Conservation (phyloP, 2,329 filamentous ascomycete genomes). For the Beauveria sp. region DNA sequence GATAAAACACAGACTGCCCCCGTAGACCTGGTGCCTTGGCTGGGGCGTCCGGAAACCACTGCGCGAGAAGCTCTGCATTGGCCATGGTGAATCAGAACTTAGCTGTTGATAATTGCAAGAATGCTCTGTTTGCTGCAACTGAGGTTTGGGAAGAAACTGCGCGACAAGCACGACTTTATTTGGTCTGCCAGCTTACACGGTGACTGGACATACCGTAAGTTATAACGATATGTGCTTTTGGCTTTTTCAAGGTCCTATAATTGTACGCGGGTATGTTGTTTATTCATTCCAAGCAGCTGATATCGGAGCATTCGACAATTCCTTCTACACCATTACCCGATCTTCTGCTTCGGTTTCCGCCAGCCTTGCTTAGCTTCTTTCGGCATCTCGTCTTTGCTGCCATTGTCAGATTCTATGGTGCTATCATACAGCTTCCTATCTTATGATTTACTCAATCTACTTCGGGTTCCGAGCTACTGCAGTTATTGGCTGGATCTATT, state of each 20-base stretch:
- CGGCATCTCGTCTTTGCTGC: not conserved
- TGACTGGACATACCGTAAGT: not conserved
- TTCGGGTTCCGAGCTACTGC: not conserved
- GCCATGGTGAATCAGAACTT: not conserved
- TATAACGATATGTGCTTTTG: not conserved
- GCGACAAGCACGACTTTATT: not conserved
- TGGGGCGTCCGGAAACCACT: not conserved
- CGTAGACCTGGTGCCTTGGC: not conserved
- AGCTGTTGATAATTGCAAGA: not conserved
- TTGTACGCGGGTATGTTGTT: not conserved
- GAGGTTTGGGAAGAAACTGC: not conserved
- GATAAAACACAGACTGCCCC: slow-evolving; percentile 7
- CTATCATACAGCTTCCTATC: not conserved
- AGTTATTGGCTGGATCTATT: not conserved
- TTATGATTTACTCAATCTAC: not conserved
- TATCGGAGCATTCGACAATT: not conserved
- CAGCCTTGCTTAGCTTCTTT: not conserved
- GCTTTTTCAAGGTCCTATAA: not conserved
- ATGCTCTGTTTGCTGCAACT: not conserved
- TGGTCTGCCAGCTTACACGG: not conserved
- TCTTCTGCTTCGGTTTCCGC: not conserved
- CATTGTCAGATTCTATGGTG: not conserved
- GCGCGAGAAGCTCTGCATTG: not conserved
- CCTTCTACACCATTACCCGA: not conserved
- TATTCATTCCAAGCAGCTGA: not conserved